phyloP scores from a whole-genome alignment of 176 grass and related monocot genomes.

The Secale cereale region DNA sequence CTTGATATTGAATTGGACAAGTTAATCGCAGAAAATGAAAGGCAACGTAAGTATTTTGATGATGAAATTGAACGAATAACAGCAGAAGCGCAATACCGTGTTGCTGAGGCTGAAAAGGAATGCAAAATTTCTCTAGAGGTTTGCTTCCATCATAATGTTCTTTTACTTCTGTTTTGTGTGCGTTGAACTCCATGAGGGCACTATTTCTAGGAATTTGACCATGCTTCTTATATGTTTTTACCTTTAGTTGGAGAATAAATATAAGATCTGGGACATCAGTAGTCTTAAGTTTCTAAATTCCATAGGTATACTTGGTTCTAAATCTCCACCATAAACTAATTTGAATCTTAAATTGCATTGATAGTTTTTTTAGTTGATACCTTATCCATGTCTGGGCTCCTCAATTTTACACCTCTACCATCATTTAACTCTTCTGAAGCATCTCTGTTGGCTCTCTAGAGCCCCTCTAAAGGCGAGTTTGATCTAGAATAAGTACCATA shows the following conservation, averaged over 20 bases:
- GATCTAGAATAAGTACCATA: background rate
- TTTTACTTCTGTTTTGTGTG: conserved; percentile 17
- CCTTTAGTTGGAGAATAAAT: background rate
- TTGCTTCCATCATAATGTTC: conserved; percentile 27
- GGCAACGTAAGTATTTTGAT: conserved; percentile 85
- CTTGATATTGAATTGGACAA: conserved; percentile 96
- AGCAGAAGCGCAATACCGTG: conserved; percentile 66
- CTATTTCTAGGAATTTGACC: background rate
- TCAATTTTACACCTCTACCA: background rate
- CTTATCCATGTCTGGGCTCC: background rate
- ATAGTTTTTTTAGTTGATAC: conserved; percentile 1
- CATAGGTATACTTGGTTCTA: background rate
- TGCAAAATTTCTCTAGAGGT: conserved; percentile 77
- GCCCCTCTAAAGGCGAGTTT: background rate
- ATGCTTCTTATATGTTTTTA: background rate
- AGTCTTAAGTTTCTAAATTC: background rate
- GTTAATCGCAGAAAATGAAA: conserved; percentile 94
- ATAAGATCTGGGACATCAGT: background rate
- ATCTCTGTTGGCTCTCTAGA: background rate
- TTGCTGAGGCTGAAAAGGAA: conserved; percentile 72
- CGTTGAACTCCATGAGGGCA: background rate
- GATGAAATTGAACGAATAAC: conserved; percentile 92
- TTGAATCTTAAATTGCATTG: background rate
- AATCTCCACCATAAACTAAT: background rate
- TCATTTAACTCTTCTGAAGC: background rate